A percentile compares a stretch with the other conserved stretches of the same genome.
Conservation (phyloP, 768 basidiomycete genomes). For the Crepidotus variabilis region DNA sequence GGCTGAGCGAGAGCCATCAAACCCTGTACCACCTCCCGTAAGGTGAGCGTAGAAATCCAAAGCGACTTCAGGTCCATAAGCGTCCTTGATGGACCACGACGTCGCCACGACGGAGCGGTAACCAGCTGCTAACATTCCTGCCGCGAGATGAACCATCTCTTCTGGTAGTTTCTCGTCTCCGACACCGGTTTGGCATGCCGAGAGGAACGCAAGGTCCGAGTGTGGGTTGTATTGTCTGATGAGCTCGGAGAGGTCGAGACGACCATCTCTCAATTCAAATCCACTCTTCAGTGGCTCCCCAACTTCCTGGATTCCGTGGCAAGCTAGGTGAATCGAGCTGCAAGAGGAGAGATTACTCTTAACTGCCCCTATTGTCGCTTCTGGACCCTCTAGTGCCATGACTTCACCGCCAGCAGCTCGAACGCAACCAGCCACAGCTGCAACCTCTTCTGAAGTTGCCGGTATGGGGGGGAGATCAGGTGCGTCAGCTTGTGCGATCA, state of each 20-base stretch:
- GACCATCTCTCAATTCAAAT: constrained; percentile 18
- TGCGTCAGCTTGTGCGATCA: constrained; percentile 10
- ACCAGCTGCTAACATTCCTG: constrained; percentile 30
- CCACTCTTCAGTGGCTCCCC: constrained; percentile 22
- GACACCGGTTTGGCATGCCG: constrained; percentile 36
- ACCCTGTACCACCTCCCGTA: neutral
- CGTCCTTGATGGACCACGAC: constrained; percentile 8
- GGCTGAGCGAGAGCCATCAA: neutral
- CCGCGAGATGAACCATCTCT: constrained; percentile 35
- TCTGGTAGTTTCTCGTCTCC: constrained; percentile 25
- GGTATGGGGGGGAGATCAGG: constrained; percentile 8
- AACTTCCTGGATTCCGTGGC: constrained; percentile 28
- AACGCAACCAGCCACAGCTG: neutral
- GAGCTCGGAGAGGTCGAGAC: constrained; percentile 18
- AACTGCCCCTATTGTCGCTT: constrained; percentile 8
- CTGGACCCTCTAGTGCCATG: constrained; percentile 3
- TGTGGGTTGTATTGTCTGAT: constrained; percentile 15
- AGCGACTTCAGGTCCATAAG: constrained; percentile 1
- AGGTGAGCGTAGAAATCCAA: neutral
- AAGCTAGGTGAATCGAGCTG: constrained; percentile 31
- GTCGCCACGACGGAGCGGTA: constrained; percentile 7
- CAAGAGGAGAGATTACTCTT: constrained; percentile 1
- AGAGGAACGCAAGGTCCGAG: constrained; percentile 35
- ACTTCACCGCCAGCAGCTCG: neutral
- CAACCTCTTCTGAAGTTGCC: neutral